Evolutionary conservation across 208 protist species (phyloP), one percentile per base, ranked within the genome.

Genomic region (Trypanosoma grayi): DNA sequence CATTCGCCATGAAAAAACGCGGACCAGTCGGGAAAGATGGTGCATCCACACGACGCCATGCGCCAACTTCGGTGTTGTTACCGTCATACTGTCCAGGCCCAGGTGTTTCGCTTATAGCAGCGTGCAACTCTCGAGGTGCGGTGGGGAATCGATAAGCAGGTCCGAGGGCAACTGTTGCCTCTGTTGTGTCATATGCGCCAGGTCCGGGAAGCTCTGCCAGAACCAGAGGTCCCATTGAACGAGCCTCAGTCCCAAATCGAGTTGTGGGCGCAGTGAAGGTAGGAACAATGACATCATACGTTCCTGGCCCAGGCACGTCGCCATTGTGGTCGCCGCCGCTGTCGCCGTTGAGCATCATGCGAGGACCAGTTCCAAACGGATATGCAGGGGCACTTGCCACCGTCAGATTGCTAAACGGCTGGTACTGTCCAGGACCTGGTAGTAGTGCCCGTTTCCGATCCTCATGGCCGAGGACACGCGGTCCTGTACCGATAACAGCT

Each of bases 311-410:
- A 33, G 75, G 75, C 46, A 24, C 43, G 52, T 46, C 58, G 24
- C 13, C 34, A n/a, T 3, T 24, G n/a, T 46, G 4, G 20, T 27
- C 51, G n/a, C 6, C 37, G 47, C 39, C 20, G 28, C 2, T 39
- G n/a, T 13, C 22, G 11, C 39, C 41, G 25, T 37, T 52, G 31
- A 11, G 24, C 24, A 28, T 20, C 65, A 69, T 74, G 25, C 69
- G 71, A 4, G 70, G 50, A 3, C 65, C 70, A 8, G 57, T 82
- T 31, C 76, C 73, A 70, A 87, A 87, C 27, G 64, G 5, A 45
- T 75, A 68, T 0, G 59, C 52, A 13, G 63, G 66, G 16, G 52
- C 37, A 0, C 50, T 45, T n/a, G 53, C 34, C 3, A 25, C 33
- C 0, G 59, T 59, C 2, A 64, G 28, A 22, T 45, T 46, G 50